These are phyloP conservation scores for Candida verbasci DNA, from an alignment of 805 yeast species.

Conservation along the genomic window DNA sequence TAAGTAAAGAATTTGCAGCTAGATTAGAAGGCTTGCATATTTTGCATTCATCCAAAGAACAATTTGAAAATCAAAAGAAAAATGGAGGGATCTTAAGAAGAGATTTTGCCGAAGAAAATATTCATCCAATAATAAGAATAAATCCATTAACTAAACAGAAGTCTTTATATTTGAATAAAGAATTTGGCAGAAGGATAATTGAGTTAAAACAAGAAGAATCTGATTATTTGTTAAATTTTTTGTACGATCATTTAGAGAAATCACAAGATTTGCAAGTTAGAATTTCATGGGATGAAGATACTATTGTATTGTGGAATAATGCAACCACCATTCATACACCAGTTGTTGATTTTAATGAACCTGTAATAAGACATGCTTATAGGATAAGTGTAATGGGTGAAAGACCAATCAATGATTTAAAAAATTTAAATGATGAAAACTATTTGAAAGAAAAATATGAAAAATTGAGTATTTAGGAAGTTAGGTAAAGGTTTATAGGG, in stretches of 20 bases:
- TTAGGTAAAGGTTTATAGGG: no score
- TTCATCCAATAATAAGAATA: constrained; percentile 32
- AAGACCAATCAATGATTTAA: constrained; percentile 31
- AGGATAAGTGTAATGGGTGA: constrained; percentile 36
- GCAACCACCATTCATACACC: constrained; percentile 32
- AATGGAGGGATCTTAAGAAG: constrained; percentile 33
- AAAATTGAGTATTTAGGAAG: constrained; percentile 3
- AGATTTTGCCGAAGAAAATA: constrained; percentile 23
- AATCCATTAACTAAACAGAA: constrained; percentile 33
- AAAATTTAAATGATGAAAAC: constrained; percentile 20
- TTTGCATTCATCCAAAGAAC: constrained; percentile 31
- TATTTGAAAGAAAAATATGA: constrained; percentile 10
- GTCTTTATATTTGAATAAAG: constrained; percentile 26
- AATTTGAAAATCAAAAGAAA: constrained; percentile 22
- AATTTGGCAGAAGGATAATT: constrained; percentile 30
- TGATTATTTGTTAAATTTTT: constrained; percentile 24
- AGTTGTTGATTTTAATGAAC: constrained; percentile 31
- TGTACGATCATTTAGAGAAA: constrained; percentile 28
- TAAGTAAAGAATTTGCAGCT: constrained; percentile 31
- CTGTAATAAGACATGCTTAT: constrained; percentile 32
- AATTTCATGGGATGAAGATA: constrained; percentile 33
- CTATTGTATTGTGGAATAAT: constrained; percentile 36
- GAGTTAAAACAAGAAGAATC: constrained; percentile 34
- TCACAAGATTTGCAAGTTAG: constrained; percentile 34
- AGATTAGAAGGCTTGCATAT: constrained; percentile 29